A percentile compares a stretch with the other conserved stretches of the same genome.
Conservation (phyloP, 345 rosid species). For the Linum lewisii region DNA sequence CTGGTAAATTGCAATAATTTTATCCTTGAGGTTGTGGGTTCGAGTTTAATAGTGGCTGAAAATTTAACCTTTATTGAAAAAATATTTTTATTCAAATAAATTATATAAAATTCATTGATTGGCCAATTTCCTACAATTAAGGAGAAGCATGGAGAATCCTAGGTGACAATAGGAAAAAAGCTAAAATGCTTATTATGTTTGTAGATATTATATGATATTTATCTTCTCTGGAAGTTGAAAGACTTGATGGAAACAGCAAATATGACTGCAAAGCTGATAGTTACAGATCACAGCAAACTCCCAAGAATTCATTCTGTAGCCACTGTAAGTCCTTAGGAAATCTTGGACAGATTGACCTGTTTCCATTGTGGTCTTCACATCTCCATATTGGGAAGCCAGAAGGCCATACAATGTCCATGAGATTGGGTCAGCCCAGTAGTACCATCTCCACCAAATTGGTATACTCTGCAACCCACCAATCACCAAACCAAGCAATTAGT, state of each 20-base stretch:
- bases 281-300: not conserved
- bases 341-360: not conserved
- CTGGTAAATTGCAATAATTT: too few relatives aligned
- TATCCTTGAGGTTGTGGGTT: too few relatives aligned
- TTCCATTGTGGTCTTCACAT: not conserved
- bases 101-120: too few relatives aligned
- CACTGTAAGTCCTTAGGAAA: not conserved
- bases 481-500: not conserved
- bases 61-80: too few relatives aligned
- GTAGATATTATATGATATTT: too few relatives aligned
- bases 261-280: not conserved
- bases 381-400: not conserved
- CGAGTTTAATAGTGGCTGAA: too few relatives aligned
- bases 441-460: not conserved
- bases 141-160: too few relatives aligned
- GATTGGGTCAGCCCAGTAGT: not conserved
- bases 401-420: not conserved
- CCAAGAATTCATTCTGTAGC: not conserved
- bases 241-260: not conserved
- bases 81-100: too few relatives aligned
- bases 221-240: constrained; percentile 3
- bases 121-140: too few relatives aligned
- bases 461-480: not conserved
- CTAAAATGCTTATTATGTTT: too few relatives aligned
- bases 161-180: too few relatives aligned